Evolutionary conservation across 73 alveolate species (phyloP).

Genomic region (Durusdinium trenchii): DNA sequence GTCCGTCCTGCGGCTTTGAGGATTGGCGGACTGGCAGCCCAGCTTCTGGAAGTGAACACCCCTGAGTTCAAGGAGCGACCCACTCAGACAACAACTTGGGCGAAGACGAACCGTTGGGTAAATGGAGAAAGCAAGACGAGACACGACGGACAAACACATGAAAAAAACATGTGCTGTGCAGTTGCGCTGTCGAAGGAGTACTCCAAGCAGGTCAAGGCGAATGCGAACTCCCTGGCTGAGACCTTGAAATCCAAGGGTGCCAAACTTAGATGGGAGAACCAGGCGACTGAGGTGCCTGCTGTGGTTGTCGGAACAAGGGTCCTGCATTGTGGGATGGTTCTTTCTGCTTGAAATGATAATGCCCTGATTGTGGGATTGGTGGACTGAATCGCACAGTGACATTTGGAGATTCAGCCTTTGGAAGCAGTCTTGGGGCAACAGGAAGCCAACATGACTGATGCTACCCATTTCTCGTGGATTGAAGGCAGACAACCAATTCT

Average conservation of each 20-base stretch:
- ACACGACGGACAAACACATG: not conserved
- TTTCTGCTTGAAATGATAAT: too few species aligned
- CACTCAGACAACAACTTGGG: not conserved
- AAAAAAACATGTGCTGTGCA: not conserved
- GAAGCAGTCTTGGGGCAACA: too few species aligned
- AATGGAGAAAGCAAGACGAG: not conserved
- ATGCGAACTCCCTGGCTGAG: conserved; percentile 98
- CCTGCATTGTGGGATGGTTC: too few species aligned
- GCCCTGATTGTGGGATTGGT: too few species aligned
- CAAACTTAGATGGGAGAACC: not conserved
- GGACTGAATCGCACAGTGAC: too few species aligned
- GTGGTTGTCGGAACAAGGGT: too few species aligned
- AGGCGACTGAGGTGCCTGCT: too few species aligned
- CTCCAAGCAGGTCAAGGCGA: conserved; percentile 97
- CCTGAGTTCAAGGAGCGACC: conserved; percentile 97
- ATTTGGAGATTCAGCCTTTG: too few species aligned
- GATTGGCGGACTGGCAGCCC: conserved; percentile 98
- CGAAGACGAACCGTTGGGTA: not conserved
- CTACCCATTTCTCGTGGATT: too few species aligned
- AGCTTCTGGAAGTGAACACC: conserved; percentile 97
- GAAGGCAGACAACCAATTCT: too few species aligned
- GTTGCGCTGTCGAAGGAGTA: conserved; percentile 62
- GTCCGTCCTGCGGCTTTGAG: conserved; percentile 24
- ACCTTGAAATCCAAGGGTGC: conserved; percentile 97
- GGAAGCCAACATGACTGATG: too few species aligned